These are phyloP conservation scores for Tagetes patula DNA, from an alignment of 129 eudicot genomes.

Conservation along the genomic window DNA sequence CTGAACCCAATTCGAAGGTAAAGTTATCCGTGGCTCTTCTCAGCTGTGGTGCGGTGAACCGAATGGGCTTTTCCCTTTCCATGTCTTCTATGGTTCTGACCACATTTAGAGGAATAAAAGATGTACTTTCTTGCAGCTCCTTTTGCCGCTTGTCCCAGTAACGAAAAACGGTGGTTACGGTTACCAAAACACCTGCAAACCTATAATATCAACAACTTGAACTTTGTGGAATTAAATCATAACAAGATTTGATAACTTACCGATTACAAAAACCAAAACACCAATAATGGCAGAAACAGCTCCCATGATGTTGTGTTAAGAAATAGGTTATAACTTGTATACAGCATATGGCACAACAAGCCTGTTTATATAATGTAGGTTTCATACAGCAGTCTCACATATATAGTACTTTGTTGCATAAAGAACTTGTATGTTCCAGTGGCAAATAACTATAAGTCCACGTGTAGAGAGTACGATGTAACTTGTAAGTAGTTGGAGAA, in stretches of 20 bases:
- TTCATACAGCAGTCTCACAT: no score
- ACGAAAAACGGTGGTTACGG: no score
- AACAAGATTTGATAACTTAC: background rate
- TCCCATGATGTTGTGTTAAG: no score
- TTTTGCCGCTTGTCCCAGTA: background rate
- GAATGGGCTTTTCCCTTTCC: slow-evolving; percentile 14
- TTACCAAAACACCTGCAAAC: background rate
- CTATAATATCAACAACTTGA: background rate
- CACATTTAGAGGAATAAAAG: background rate
- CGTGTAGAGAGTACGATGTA: no score
- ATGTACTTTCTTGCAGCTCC: background rate
- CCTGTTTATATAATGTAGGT: no score
- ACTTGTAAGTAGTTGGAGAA: no score
- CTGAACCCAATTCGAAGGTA: slow-evolving; percentile 1
- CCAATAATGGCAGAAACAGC: background rate
- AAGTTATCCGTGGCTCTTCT: slow-evolving; percentile 20
- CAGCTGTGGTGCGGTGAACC: slow-evolving; percentile 18
- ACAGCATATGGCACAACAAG: no score
- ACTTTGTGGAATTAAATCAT: background rate
- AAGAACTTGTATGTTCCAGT: no score
- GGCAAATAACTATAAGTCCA: no score
- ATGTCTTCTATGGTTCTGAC: background rate
- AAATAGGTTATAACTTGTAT: no score
- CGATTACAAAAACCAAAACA: background rate
- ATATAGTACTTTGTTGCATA: no score